A percentile compares a stretch with the other conserved stretches of the same genome.
Conservation (phyloP, 2,329 filamentous ascomycete species). For the Aureobasidium sp. region DNA sequence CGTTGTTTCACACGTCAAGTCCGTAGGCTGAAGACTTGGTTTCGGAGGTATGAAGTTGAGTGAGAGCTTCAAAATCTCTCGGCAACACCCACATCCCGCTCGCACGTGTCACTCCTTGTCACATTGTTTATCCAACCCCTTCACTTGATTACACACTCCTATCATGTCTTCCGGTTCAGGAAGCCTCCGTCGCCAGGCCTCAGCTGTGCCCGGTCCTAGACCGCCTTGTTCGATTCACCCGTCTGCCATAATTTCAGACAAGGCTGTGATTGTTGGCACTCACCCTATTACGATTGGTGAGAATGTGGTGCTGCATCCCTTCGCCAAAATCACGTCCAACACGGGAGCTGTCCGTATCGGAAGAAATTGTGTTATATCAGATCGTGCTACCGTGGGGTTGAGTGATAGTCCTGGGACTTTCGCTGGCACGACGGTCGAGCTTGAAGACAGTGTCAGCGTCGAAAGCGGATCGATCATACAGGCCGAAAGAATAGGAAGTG, state of each 20-base stretch:
- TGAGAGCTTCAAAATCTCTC: neutral
- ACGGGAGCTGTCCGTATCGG: conserved; percentile 38
- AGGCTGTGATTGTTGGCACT: conserved; percentile 53
- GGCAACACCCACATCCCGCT: conserved; percentile 5
- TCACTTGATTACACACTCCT: neutral
- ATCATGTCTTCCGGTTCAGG: conserved; percentile 9
- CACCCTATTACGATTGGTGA: conserved; percentile 72
- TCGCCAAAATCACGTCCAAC: conserved; percentile 47
- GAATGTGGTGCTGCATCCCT: conserved; percentile 79
- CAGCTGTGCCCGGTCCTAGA: conserved; percentile 19
- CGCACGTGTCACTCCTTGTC: neutral
- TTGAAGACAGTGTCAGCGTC: conserved; percentile 38
- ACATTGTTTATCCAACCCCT: neutral
- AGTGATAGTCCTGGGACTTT: conserved; percentile 19
- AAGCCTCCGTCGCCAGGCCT: conserved; percentile 13
- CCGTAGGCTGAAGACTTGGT: neutral
- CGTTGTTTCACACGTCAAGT: neutral
- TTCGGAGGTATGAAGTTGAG: neutral
- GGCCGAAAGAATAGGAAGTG: conserved; percentile 25
- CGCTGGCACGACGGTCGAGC: conserved; percentile 25
- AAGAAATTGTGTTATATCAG: conserved; percentile 64
- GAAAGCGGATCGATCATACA: conserved; percentile 38
- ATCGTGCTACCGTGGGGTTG: conserved; percentile 43
- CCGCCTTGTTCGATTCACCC: conserved; percentile 40
- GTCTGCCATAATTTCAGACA: conserved; percentile 41